Conservation (phyloP, 2,329 filamentous ascomycete genomes). For the Aspergillus clavatus region DNA sequence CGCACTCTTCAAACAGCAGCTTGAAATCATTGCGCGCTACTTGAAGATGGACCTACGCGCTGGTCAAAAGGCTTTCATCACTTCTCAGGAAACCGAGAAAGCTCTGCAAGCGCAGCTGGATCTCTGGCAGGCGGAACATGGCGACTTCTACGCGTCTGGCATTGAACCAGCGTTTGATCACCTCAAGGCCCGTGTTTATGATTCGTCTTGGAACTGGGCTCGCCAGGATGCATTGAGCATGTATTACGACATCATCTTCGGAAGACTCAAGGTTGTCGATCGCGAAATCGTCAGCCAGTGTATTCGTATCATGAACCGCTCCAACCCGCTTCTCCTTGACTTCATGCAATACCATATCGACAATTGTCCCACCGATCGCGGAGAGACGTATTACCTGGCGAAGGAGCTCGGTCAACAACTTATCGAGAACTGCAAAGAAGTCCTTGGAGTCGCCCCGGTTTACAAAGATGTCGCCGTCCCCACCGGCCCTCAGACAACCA, state of each 20-base stretch:
- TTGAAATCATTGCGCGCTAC: slow-evolving; percentile 91
- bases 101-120: slow-evolving; percentile 90
- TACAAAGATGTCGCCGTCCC: slow-evolving; percentile 96
- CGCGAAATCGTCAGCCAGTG: slow-evolving; percentile 98
- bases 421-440: slow-evolving; percentile 96
- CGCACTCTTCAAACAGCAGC: slow-evolving; percentile 94
- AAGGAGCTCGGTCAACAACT: slow-evolving; percentile 90
- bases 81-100: slow-evolving; percentile 77
- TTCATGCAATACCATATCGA: slow-evolving; percentile 99
- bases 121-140: slow-evolving; percentile 91
- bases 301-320: slow-evolving; percentile 98
- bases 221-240: slow-evolving; percentile 95
- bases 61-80: slow-evolving; percentile 90
- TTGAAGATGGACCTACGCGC: slow-evolving; percentile 94
- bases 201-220: slow-evolving; percentile 99
- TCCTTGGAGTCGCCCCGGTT: slow-evolving; percentile 73
- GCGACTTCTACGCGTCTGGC: slow-evolving; percentile 89
- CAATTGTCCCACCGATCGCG: slow-evolving; percentile 92
- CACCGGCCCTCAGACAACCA: slow-evolving; percentile 85
- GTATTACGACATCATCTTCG: slow-evolving; percentile 99
- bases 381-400: slow-evolving; percentile 96
- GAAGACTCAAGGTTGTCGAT: slow-evolving; percentile 84
- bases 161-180: slow-evolving; percentile 92
- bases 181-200: slow-evolving; percentile 92
- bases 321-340: slow-evolving; percentile 88